phyloP scores from a whole-genome alignment of 495 filamentous ascomycete species.

The Xeromyces bisporus region DNA sequence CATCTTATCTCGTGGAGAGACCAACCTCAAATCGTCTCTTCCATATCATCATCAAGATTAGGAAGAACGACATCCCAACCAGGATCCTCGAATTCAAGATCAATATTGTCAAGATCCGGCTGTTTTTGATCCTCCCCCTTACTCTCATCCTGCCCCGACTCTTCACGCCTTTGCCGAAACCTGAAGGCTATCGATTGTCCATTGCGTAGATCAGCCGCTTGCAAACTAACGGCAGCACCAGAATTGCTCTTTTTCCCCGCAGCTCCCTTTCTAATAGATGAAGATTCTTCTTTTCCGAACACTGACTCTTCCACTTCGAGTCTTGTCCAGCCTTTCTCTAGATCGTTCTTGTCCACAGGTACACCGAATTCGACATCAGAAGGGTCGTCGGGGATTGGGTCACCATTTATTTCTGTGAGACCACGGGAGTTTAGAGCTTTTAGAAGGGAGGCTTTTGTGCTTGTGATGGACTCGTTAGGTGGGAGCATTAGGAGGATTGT shows the following conservation, averaged over 20 bases:
- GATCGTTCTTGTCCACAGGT: conserved; percentile 36
- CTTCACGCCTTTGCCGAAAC: conserved; percentile 23
- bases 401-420: conserved; percentile 27
- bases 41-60: conserved; percentile 39
- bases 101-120: conserved; percentile 12
- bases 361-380: conserved; percentile 37
- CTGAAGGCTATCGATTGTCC: conserved; percentile 55
- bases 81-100: conserved; percentile 31
- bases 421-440: conserved; percentile 27
- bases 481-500: conserved; percentile 60
- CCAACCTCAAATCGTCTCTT: conserved; percentile 10
- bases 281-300: conserved; percentile 18
- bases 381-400: conserved; percentile 28
- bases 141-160: conserved; percentile 3
- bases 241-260: conserved; percentile 16
- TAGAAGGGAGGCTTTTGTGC: conserved; percentile 48
- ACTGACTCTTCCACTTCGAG: conserved; percentile 24
- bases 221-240: conserved; percentile 23
- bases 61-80: conserved; percentile 52
- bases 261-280: conserved; percentile 17
- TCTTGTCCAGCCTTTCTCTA: conserved; percentile 38
- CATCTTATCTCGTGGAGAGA: too few species aligned
- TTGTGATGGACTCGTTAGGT: conserved; percentile 39
- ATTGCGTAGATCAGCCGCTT: conserved; percentile 37
- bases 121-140: not conserved